Evolutionary conservation across 345 rosid genomes (phyloP).

Genomic region (Isatis tinctoria): DNA sequence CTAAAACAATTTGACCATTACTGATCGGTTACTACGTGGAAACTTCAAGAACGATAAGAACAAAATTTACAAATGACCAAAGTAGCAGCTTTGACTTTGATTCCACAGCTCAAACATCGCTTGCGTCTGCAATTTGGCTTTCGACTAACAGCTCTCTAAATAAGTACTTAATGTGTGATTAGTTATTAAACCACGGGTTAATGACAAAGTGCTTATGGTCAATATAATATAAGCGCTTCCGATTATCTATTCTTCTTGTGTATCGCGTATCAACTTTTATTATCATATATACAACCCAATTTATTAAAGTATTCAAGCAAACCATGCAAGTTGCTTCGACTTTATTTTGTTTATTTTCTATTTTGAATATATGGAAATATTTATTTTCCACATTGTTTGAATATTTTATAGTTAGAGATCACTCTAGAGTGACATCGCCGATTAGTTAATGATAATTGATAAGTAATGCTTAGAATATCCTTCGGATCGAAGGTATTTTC

Average conservation of each 20-base stretch:
- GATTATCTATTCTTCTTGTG: constrained; percentile 17
- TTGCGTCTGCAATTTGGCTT: constrained; percentile 15
- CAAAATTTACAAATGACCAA: constrained; percentile 10
- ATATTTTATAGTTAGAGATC: constrained; percentile 19
- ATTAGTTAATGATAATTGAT: not conserved
- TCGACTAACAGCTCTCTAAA: not conserved
- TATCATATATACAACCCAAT: not conserved
- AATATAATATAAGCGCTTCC: constrained; percentile 17
- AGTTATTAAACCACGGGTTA: constrained; percentile 15
- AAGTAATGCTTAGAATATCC: constrained; percentile 5
- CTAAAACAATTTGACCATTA: not conserved
- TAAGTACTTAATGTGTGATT: constrained; percentile 5
- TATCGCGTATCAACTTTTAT: constrained; percentile 23
- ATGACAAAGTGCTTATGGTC: constrained; percentile 13
- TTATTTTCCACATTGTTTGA: not conserved
- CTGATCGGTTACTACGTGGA: constrained; percentile 16
- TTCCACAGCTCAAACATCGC: constrained; percentile 8
- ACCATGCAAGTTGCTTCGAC: constrained; percentile 22
- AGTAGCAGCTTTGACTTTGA: constrained; percentile 31
- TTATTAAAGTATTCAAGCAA: constrained; percentile 1
- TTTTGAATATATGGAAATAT: not conserved
- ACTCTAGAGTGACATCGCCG: constrained; percentile 2
- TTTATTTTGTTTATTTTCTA: not conserved
- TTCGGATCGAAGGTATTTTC: constrained; percentile 1
- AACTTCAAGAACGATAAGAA: constrained; percentile 22